Conservation (phyloP, 2,329 filamentous ascomycete genomes). For the Fusarium stilboides region DNA sequence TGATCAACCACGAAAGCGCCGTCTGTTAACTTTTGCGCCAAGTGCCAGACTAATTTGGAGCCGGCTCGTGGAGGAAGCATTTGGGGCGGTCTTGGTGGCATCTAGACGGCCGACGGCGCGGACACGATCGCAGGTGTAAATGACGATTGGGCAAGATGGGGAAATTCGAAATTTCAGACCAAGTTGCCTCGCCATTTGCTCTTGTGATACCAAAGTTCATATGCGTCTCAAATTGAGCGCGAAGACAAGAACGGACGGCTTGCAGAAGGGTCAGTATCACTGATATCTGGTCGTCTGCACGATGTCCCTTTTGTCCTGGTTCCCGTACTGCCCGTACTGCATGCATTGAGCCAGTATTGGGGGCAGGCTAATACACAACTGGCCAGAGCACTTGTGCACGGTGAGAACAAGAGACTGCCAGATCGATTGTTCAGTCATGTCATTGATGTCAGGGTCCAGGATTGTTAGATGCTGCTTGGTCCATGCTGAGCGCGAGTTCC, state of each 20-base stretch:
- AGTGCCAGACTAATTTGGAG: conserved; percentile 41
- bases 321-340: conserved; percentile 17
- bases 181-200: conserved; percentile 26
- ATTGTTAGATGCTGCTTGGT: conserved; percentile 35
- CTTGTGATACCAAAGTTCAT: conserved; percentile 13
- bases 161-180: conserved; percentile 20
- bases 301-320: conserved; percentile 6
- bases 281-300: conserved; percentile 6
- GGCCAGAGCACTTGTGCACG: conserved; percentile 13
- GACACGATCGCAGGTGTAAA: conserved; percentile 27
- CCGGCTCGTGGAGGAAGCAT: conserved; percentile 33
- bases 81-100: conserved; percentile 37
- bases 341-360: conserved; percentile 7
- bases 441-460: conserved; percentile 19
- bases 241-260: not conserved
- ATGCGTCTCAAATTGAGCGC: not conserved
- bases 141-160: conserved; percentile 36
- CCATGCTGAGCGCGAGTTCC: conserved; percentile 32
- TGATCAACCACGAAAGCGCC: conserved; percentile 33
- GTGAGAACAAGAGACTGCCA: conserved; percentile 12
- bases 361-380: conserved; percentile 13
- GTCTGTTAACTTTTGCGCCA: conserved; percentile 34
- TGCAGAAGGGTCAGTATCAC: conserved; percentile 1
- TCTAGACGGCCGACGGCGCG: conserved; percentile 39
- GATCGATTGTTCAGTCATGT: conserved; percentile 21